Percentiles rank a stretch among this genome's conserved stretches.
Conservation (phyloP, 441 rosid genomes). For the Gossypium trilobum region DNA sequence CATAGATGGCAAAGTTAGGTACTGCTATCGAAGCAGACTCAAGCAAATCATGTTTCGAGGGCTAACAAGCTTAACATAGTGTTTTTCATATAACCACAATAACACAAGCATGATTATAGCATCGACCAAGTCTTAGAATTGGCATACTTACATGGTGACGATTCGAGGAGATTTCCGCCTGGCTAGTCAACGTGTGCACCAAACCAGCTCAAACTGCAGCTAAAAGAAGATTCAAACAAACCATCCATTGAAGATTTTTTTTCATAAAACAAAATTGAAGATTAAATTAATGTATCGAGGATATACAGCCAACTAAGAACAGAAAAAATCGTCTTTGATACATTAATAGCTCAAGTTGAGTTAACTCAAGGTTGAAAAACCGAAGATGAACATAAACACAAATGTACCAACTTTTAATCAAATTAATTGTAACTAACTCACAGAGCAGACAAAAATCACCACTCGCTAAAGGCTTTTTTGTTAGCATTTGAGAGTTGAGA, state of each 20-base stretch:
- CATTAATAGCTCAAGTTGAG: slow-evolving; percentile 24
- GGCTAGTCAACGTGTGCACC: neutral
- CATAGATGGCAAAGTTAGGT: neutral
- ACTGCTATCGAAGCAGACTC: slow-evolving; percentile 1
- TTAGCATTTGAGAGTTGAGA: slow-evolving; percentile 37
- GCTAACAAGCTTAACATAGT: neutral
- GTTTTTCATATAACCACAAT: neutral
- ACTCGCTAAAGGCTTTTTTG: slow-evolving; percentile 32
- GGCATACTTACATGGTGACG: neutral
- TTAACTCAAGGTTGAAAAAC: slow-evolving; percentile 16
- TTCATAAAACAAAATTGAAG: neutral
- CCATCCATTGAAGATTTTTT: neutral
- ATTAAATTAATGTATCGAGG: slow-evolving; percentile 12
- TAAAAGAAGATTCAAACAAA: slow-evolving; percentile 2
- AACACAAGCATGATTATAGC: neutral
- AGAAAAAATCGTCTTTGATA: slow-evolving; percentile 24
- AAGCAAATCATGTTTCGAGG: neutral
- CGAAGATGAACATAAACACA: slow-evolving; percentile 6
- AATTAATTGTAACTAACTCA: slow-evolving; percentile 33
- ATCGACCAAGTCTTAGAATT: neutral
- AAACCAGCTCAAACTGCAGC: slow-evolving; percentile 10
- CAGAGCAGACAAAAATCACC: slow-evolving; percentile 39
- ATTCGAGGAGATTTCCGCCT: slow-evolving; percentile 1
- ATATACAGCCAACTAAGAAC: slow-evolving; percentile 20
- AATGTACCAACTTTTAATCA: slow-evolving; percentile 22